These are phyloP conservation scores for Deinandra increscens DNA, from an alignment of 129 eudicot genomes.

Conservation along the genomic window DNA sequence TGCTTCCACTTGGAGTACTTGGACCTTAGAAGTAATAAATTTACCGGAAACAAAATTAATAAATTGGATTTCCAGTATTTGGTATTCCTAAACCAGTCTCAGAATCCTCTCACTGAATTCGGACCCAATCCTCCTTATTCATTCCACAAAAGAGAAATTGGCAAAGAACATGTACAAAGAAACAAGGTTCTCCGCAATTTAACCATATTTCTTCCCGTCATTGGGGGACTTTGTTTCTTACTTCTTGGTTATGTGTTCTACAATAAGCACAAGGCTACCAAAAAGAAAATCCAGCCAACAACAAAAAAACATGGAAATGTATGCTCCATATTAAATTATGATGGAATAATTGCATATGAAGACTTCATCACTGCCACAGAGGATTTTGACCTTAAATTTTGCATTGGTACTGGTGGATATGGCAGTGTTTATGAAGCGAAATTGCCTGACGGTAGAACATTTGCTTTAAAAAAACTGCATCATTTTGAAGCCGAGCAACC, in stretches of 20 bases:
- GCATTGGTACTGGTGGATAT: constrained; percentile 40
- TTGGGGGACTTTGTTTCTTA: not conserved
- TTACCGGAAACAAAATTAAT: not conserved
- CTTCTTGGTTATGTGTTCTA: not conserved
- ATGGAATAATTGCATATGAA: constrained; percentile 21
- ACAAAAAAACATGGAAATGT: not conserved
- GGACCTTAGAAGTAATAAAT: constrained; percentile 8
- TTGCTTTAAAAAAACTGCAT: constrained; percentile 29
- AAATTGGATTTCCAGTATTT: not conserved
- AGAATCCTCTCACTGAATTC: no score
- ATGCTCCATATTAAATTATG: no score
- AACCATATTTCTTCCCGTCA: not conserved
- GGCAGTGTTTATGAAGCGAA: constrained; percentile 34
- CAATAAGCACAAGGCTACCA: not conserved
- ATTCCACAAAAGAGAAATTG: no score
- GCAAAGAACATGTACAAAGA: no score
- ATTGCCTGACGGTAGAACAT: constrained; percentile 24
- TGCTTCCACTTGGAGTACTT: not conserved
- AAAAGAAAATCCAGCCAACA: not conserved
- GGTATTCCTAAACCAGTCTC: not conserved
- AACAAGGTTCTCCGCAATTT: not conserved
- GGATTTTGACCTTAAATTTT: constrained; percentile 29
- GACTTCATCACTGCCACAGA: constrained; percentile 32
- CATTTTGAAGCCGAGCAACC: no score
- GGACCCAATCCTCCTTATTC: no score